Percentiles rank a stretch among this genome's conserved stretches.
Evolutionary conservation across 1,284 basidiomycete species (phyloP).

Genomic region (Neonothopanus nambi): DNA sequence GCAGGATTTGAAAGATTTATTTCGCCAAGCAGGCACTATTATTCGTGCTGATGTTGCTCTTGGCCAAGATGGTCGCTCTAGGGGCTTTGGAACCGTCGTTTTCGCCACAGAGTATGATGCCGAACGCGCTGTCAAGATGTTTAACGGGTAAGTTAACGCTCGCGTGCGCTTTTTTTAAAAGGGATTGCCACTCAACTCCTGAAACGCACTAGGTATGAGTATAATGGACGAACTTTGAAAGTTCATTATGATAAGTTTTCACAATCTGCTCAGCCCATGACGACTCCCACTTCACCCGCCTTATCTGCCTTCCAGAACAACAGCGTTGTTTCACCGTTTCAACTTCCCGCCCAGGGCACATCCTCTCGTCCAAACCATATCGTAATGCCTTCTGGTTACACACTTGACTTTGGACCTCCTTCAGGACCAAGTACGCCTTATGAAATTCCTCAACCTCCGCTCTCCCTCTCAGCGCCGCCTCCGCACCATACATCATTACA

Average conservation of each 20-base stretch:
- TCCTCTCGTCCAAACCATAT: constrained; percentile 28
- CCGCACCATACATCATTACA: constrained; percentile 18
- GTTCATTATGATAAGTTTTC: constrained; percentile 85
- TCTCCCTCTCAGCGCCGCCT: constrained; percentile 20
- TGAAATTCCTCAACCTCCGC: constrained; percentile 34
- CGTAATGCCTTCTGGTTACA: constrained; percentile 31
- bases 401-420: constrained; percentile 32
- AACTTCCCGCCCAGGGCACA: neutral
- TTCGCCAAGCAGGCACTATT: constrained; percentile 85
- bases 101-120: constrained; percentile 87
- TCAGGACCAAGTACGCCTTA: constrained; percentile 43
- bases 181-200: too few species aligned
- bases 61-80: constrained; percentile 81
- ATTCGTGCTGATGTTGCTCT: constrained; percentile 88
- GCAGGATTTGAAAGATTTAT: constrained; percentile 96
- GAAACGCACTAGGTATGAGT: constrained; percentile 76
- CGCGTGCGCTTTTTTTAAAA: neutral
- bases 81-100: constrained; percentile 87
- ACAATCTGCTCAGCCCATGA: constrained; percentile 37
- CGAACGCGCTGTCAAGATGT: constrained; percentile 80
- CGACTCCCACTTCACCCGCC: constrained; percentile 31
- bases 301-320: constrained; percentile 2
- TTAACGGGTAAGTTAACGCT: constrained; percentile 68
- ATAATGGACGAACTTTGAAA: constrained; percentile 81
- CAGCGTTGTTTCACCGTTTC: neutral